Conservation (phyloP, 441 rosid genomes). For the Mallotus japonicus region DNA sequence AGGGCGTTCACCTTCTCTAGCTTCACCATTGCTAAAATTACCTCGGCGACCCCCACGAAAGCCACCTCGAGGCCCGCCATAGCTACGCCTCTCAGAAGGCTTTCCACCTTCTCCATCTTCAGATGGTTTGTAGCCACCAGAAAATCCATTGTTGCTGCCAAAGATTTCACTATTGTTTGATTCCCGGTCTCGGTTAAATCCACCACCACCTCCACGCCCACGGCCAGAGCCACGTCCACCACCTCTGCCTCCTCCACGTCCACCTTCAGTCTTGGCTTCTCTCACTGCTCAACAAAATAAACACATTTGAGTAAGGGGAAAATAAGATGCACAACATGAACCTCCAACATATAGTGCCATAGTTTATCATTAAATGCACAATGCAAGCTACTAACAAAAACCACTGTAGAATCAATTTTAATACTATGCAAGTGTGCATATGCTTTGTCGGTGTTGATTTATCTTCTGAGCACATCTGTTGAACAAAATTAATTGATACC, state of each 20-base stretch:
- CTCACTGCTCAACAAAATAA: conserved; percentile 36
- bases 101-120: conserved; percentile 70
- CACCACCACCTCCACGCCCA: conserved; percentile 54
- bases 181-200: conserved; percentile 59
- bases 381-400: not conserved
- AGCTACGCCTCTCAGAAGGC: conserved; percentile 57
- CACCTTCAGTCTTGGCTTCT: conserved; percentile 51
- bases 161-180: conserved; percentile 38
- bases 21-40: conserved; percentile 57
- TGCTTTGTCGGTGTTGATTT: too few species aligned
- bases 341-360: not conserved
- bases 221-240: conserved; percentile 56
- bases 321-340: not conserved
- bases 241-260: conserved; percentile 59
- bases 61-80: conserved; percentile 60
- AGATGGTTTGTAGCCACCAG: conserved; percentile 53
- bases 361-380: not conserved
- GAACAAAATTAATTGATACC: not conserved
- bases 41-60: conserved; percentile 77
- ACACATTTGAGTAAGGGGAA: not conserved
- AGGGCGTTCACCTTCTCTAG: conserved; percentile 65
- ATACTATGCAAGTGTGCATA: not conserved
- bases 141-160: conserved; percentile 45
- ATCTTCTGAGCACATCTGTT: not conserved
- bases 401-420: not conserved